Conservation (phyloP, 2,329 filamentous ascomycete species). For the Trichoderma breve region DNA sequence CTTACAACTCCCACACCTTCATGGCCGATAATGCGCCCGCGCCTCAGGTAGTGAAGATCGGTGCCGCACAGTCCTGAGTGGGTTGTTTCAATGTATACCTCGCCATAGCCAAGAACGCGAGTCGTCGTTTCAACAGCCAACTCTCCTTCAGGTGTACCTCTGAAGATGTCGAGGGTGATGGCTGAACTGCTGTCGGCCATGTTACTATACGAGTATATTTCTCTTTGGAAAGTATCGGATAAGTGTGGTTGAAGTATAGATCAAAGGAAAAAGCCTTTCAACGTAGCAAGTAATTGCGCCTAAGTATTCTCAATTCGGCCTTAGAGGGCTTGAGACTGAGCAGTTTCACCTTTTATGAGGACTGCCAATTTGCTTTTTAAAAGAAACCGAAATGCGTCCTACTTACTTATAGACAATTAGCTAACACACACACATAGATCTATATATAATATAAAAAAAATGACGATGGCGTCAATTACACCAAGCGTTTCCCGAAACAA, state of each 20-base stretch:
- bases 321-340: too few species aligned
- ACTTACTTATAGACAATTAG: background rate
- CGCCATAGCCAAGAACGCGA: background rate
- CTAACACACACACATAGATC: background rate
- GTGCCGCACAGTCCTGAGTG: background rate
- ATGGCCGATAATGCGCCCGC: background rate
- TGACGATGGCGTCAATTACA: background rate
- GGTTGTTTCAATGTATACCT: constrained; percentile 1
- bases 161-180: background rate
- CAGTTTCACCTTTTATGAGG: background rate
- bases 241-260: background rate
- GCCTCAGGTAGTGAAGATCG: background rate
- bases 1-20: background rate
- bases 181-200: background rate
- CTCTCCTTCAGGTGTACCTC: background rate
- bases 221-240: background rate
- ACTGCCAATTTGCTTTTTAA: background rate
- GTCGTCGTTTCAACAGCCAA: background rate
- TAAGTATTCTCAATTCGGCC: too few species aligned
- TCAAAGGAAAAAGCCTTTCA: background rate
- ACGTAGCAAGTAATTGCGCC: too few species aligned
- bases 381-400: background rate
- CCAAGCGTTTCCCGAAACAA: background rate
- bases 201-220: background rate
- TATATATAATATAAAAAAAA: background rate